Percentiles rank a stretch among this genome's conserved stretches.
Conservation (phyloP, 1,284 basidiomycete species). For the Chalciporus piperatoides region DNA sequence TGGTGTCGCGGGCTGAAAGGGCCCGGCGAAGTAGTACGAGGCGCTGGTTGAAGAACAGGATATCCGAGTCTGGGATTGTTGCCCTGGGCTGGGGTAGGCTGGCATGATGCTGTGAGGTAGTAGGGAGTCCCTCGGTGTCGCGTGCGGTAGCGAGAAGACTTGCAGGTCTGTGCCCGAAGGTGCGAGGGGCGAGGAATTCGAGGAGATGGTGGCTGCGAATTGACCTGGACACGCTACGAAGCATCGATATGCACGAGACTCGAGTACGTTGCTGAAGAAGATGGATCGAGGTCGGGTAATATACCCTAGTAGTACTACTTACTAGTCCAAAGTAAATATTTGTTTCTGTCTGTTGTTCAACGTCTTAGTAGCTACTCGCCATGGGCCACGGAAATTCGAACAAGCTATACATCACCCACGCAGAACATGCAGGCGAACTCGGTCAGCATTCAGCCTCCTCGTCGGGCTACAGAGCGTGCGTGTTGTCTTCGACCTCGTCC, state of each 20-base stretch:
- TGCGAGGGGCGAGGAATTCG: constrained; percentile 33
- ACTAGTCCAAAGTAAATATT: too few relatives aligned
- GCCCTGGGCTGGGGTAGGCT: constrained; percentile 8
- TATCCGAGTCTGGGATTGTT: constrained; percentile 32
- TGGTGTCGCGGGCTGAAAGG: constrained; percentile 33
- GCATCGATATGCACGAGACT: constrained; percentile 32
- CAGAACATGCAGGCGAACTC: constrained; percentile 73
- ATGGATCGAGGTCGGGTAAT: too few relatives aligned
- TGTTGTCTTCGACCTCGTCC: constrained; percentile 11
- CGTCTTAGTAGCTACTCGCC: background rate
- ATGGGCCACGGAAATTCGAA: constrained; percentile 86
- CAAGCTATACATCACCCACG: constrained; percentile 84
- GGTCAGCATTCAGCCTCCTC: constrained; percentile 76
- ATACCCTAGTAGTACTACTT: too few relatives aligned
- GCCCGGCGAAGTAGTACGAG: constrained; percentile 37
- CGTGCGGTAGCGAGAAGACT: constrained; percentile 15
- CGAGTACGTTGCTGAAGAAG: too few relatives aligned
- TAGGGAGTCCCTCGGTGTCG: background rate
- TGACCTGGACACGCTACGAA: constrained; percentile 29
- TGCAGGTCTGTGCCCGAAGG: constrained; percentile 12
- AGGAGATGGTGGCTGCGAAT: constrained; percentile 30
- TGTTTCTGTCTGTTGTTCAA: constrained; percentile 8
- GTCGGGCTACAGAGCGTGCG: constrained; percentile 66
- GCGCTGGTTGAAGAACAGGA: constrained; percentile 34
- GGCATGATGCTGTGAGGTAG: constrained; percentile 7